A percentile compares a stretch with the other conserved stretches of the same genome.
These are phyloP conservation scores for Coemansia sp. DNA, from an alignment of 192 early-diverging fungal genomes.

Conservation along the genomic window DNA sequence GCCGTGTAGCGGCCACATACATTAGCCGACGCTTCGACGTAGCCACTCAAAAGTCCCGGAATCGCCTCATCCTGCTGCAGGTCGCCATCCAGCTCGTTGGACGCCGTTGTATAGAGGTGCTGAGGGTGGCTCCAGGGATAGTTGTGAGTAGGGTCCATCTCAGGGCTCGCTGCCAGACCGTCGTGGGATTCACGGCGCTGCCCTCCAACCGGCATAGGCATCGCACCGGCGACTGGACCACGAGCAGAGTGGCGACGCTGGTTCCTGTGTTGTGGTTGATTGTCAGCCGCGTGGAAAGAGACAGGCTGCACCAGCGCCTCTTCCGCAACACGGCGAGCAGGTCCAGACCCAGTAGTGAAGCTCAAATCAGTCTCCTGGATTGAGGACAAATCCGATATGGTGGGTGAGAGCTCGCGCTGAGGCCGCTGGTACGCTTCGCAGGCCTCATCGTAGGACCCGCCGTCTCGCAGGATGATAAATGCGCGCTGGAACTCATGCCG, in stretches of 20 bases:
- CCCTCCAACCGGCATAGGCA: background rate
- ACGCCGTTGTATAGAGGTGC: background rate
- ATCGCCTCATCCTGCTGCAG: background rate
- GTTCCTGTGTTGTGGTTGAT: background rate
- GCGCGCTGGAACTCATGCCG: conserved; percentile 80
- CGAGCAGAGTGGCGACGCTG: background rate
- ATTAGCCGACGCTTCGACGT: background rate
- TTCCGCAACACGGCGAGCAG: background rate
- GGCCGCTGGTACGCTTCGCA: conserved; percentile 49
- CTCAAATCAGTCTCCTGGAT: background rate
- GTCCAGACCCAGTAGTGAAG: background rate
- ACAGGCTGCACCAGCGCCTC: background rate
- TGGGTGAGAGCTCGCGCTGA: background rate
- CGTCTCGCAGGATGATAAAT: conserved; percentile 57
- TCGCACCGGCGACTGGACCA: background rate
- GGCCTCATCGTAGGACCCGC: conserved; percentile 42
- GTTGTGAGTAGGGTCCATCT: background rate
- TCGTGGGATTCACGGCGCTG: background rate
- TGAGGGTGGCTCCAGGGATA: background rate
- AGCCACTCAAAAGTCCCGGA: background rate
- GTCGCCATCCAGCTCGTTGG: background rate
- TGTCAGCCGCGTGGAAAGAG: background rate
- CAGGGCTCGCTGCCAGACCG: background rate
- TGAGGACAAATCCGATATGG: background rate
- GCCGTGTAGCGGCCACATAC: background rate